phyloP scores from a whole-genome alignment of 1,284 basidiomycete genomes.

The Vanrija humicola region DNA sequence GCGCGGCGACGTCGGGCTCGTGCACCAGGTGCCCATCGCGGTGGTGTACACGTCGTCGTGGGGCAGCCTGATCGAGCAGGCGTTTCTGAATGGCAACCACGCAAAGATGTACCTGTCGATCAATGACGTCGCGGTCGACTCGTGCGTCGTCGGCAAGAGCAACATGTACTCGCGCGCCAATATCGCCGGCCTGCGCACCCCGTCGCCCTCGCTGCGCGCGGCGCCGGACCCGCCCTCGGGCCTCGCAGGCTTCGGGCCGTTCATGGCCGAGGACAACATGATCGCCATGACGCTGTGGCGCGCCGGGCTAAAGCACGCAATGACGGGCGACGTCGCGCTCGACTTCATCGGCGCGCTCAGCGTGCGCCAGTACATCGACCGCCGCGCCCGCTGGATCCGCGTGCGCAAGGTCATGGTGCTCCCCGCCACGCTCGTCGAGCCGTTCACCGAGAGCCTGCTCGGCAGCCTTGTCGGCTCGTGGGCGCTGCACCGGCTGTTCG shows the following conservation, averaged over 20 bases:
- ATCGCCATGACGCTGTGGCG: slow-evolving; percentile 86
- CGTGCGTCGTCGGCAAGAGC: slow-evolving; percentile 96
- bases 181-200: slow-evolving; percentile 40
- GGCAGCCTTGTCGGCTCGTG: slow-evolving; percentile 62
- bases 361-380: slow-evolving; percentile 71
- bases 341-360: slow-evolving; percentile 86
- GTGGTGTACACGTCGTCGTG: slow-evolving; percentile 62
- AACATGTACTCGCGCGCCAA: slow-evolving; percentile 90
- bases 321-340: slow-evolving; percentile 79
- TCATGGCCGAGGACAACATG: slow-evolving; percentile 94
- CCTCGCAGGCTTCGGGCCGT: slow-evolving; percentile 73
- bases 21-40: slow-evolving; percentile 95
- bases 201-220: slow-evolving; percentile 32
- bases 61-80: slow-evolving; percentile 84
- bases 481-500: slow-evolving; percentile 57
- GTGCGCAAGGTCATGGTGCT: slow-evolving; percentile 89
- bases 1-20: slow-evolving; percentile 64
- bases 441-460: slow-evolving; percentile 79
- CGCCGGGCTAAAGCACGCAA: slow-evolving; percentile 76
- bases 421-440: slow-evolving; percentile 76
- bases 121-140: slow-evolving; percentile 70
- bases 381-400: slow-evolving; percentile 87
- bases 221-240: slow-evolving; percentile 48
- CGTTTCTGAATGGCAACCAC: slow-evolving; percentile 94
- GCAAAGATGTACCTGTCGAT: slow-evolving; percentile 99